Percentiles rank a stretch among this genome's conserved stretches.
phyloP scores from a whole-genome alignment of 345 rosid species.

The Lepidium didymum region DNA sequence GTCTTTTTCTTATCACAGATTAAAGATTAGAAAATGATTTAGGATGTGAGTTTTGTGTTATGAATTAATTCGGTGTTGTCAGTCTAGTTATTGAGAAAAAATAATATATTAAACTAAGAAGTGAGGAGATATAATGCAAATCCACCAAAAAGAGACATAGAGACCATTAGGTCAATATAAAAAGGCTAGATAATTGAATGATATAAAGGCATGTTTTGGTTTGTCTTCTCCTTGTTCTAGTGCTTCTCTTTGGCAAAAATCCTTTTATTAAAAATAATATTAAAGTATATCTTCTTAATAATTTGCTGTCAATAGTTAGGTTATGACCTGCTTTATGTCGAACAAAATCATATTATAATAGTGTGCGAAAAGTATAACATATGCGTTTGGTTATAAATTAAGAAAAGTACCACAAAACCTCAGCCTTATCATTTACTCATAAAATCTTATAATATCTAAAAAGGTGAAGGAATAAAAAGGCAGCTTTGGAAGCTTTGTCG shows the following conservation, averaged over 20 bases:
- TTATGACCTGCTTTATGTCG: slow-evolving; percentile 17
- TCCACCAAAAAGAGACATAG: slow-evolving; percentile 14
- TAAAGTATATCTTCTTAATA: slow-evolving; percentile 7
- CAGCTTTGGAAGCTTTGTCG: slow-evolving; percentile 9
- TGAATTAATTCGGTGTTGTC: no score
- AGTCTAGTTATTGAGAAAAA: no score
- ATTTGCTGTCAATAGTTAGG: slow-evolving; percentile 27
- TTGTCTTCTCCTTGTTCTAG: slow-evolving; percentile 35
- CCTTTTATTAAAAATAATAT: slow-evolving; percentile 1
- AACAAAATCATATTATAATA: slow-evolving; percentile 9
- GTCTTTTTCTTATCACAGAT: no score
- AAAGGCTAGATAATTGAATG: slow-evolving; percentile 7
- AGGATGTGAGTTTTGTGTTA: no score
- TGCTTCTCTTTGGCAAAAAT: slow-evolving; percentile 30
- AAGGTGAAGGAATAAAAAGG: not conserved
- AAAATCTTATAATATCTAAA: slow-evolving; percentile 5
- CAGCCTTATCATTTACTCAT: slow-evolving; percentile 31
- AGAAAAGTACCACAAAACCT: slow-evolving; percentile 12
- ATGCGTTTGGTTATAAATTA: slow-evolving; percentile 8
- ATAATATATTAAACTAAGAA: no score
- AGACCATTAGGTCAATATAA: slow-evolving; percentile 13
- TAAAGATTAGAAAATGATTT: no score
- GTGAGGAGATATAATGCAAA: slow-evolving; percentile 18
- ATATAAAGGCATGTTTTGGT: slow-evolving; percentile 35
- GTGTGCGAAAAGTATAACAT: slow-evolving; percentile 1